Conservation (phyloP, 768 basidiomycete genomes). For the Clitopilus hobsonii region DNA sequence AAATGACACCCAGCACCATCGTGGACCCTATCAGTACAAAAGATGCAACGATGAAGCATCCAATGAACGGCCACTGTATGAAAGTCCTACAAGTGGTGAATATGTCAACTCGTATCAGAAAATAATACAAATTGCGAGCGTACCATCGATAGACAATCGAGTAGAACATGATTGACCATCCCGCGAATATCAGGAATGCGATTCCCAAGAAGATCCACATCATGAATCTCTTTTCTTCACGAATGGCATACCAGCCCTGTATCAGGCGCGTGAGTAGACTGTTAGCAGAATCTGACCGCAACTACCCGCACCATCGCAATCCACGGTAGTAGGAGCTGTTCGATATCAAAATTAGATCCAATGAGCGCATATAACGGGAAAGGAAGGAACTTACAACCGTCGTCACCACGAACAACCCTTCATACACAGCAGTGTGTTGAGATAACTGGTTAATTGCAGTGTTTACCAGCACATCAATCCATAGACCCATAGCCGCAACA, state of each 20-base stretch:
- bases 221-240: conserved; percentile 34
- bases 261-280: neutral
- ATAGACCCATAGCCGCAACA: conserved; percentile 45
- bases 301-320: conserved; percentile 35
- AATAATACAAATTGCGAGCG: conserved; percentile 6
- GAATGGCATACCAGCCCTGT: conserved; percentile 53
- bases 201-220: conserved; percentile 41
- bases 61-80: conserved; percentile 45
- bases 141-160: conserved; percentile 41
- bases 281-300: neutral
- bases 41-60: conserved; percentile 38
- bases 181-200: conserved; percentile 28
- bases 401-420: conserved; percentile 40
- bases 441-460: conserved; percentile 41
- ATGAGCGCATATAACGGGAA: no score
- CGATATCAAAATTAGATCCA: neutral
- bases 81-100: conserved; percentile 34
- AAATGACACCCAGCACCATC: conserved; percentile 41
- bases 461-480: conserved; percentile 49
- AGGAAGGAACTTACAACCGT: conserved; percentile 38
- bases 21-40: conserved; percentile 37
- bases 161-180: conserved; percentile 43
- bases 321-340: conserved; percentile 50
- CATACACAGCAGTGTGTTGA: conserved; percentile 33
- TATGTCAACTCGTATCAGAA: neutral